Evolutionary conservation across 495 filamentous ascomycete genomes (phyloP).

Genomic region (Lophium mytilinum): DNA sequence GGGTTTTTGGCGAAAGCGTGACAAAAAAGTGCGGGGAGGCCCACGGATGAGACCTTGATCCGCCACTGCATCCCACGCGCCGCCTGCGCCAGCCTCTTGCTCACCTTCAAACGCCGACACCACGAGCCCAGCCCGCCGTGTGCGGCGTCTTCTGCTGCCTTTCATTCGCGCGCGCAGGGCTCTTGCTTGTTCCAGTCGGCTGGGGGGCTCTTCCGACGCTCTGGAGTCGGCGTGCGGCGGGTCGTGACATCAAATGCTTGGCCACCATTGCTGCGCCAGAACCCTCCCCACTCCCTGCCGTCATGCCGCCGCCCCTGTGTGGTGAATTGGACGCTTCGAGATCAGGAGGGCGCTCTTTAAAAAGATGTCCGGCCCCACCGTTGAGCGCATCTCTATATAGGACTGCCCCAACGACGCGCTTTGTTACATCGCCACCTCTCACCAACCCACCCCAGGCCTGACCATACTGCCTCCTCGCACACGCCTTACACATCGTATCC

Average conservation of each 20-base stretch:
- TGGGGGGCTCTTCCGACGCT: neutral
- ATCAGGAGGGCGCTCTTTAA: neutral
- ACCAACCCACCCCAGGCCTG: neutral
- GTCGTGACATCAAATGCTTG: slow-evolving; percentile 26
- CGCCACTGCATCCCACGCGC: slow-evolving; percentile 20
- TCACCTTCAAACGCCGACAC: slow-evolving; percentile 20
- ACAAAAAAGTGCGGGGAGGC: slow-evolving; percentile 19
- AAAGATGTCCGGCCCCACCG: neutral
- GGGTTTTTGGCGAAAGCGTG: slow-evolving; percentile 1
- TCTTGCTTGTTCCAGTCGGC: neutral
- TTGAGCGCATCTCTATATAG: neutral
- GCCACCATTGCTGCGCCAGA: slow-evolving; percentile 13
- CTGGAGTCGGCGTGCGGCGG: neutral
- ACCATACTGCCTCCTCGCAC: neutral
- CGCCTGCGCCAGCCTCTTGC: neutral
- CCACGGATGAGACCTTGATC: slow-evolving; percentile 8
- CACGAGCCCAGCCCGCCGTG: neutral
- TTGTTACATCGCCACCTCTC: neutral
- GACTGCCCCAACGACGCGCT: neutral
- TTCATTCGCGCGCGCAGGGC: slow-evolving; percentile 4
- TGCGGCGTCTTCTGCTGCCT: neutral
- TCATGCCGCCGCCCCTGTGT: slow-evolving; percentile 17
- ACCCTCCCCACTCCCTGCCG: slow-evolving; percentile 15
- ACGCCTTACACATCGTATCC: neutral
- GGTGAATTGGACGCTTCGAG: neutral